Conservation (phyloP, 768 basidiomycete genomes). For the Mycena indigotica region DNA sequence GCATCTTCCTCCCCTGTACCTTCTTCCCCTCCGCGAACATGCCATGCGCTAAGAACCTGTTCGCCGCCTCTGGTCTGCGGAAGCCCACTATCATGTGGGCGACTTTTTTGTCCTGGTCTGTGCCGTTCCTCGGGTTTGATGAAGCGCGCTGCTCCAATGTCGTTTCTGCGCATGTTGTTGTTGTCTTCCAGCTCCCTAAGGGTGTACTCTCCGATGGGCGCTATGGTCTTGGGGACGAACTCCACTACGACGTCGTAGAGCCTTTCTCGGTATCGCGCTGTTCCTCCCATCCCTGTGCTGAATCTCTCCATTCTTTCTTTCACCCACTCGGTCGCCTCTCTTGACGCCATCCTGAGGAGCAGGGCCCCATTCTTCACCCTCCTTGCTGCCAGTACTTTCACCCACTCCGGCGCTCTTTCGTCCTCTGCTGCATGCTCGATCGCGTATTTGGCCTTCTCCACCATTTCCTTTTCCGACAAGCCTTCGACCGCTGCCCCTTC, state of each 20-base stretch:
- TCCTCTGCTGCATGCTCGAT: neutral
- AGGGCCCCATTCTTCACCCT: conserved; percentile 2
- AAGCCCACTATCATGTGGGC: conserved; percentile 28
- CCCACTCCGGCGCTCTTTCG: neutral
- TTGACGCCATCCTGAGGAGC: neutral
- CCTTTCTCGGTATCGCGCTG: neutral
- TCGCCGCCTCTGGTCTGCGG: conserved; percentile 21
- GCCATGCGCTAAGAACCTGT: conserved; percentile 26
- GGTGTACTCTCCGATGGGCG: neutral
- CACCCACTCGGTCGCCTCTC: neutral
- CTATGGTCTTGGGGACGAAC: conserved; percentile 22
- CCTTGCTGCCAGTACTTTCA: conserved; percentile 15
- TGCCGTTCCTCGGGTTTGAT: conserved; percentile 26
- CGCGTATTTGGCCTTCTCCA: conserved; percentile 16
- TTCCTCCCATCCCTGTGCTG: neutral
- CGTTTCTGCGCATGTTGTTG: conserved; percentile 3
- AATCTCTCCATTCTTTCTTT: neutral
- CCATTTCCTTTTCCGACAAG: conserved; percentile 13
- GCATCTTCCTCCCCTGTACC: conserved; percentile 17
- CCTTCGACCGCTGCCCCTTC: neutral
- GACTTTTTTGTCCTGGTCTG: conserved; percentile 14
- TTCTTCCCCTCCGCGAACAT: conserved; percentile 19
- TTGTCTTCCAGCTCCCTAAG: conserved; percentile 12
- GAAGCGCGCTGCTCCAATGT: conserved; percentile 23
- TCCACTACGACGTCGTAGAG: conserved; percentile 16